Percentiles rank a stretch among this genome's conserved stretches.
Evolutionary conservation across 148 eudicot genomes (phyloP).

Genomic region (Nepenthes mirabilis): DNA sequence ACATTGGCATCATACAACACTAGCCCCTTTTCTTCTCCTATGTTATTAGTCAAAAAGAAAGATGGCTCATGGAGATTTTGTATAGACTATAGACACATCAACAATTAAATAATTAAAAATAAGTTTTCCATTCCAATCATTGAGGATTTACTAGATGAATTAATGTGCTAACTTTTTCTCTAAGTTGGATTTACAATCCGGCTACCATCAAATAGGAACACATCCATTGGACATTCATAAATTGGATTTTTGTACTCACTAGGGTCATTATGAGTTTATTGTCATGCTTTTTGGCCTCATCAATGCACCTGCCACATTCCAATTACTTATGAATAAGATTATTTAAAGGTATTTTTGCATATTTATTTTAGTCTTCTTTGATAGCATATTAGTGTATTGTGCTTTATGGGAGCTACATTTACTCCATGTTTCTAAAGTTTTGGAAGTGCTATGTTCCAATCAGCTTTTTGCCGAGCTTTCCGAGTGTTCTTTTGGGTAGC

Average conservation of each 20-base stretch:
- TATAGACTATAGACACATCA: background rate
- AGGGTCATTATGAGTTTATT: background rate
- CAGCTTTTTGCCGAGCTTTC: background rate
- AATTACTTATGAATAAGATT: background rate
- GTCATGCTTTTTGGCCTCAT: background rate
- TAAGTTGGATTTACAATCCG: background rate
- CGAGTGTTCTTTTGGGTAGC: background rate
- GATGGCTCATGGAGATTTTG: background rate
- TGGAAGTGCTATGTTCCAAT: background rate
- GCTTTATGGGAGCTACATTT: too few relatives aligned
- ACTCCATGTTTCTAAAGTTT: background rate
- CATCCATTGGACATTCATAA: background rate
- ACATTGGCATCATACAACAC: too few relatives aligned
- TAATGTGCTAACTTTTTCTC: background rate
- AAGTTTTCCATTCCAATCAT: background rate
- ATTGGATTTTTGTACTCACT: background rate
- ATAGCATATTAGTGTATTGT: background rate
- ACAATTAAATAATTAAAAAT: background rate
- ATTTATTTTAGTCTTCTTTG: background rate
- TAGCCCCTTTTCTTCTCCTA: too few relatives aligned
- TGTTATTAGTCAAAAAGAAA: background rate
- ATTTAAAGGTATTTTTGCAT: background rate
- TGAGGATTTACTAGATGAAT: background rate
- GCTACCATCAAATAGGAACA: background rate
- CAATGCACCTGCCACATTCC: background rate